Base-by-base conservation (phyloP, 2,329 filamentous ascomycete species). In the Bipolaris zeicola region DNA sequence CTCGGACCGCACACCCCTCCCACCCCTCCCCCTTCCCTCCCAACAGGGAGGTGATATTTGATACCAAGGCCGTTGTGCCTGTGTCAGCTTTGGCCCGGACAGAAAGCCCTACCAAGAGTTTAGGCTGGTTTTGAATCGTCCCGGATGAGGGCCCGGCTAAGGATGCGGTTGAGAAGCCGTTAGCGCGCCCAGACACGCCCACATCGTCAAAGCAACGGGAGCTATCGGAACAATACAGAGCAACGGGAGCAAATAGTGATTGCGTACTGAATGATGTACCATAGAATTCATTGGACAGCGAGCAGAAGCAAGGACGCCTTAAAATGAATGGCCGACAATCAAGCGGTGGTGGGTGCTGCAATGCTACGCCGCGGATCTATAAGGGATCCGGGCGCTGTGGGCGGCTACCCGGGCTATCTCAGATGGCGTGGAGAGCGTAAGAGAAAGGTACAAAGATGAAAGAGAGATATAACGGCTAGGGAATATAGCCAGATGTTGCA, bases 171-270 rank as follows among this genome's bases (percentile, higher is more conserved):
- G 34, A 22, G 46, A 38, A 41, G 18, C 43, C 54, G 46, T 22
- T 49, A 57, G 55, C 50, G 39, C 39, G 50, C 45, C 44, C 28
- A 38, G 44, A 45, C 26, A 4, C 26, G 26, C 26, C 26, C 26
- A 28, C 50, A 43, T 44, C 36, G 50, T 44, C 44, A 36, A 47
- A 45, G 45, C 50, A 26, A 45, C 44, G 33, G 50, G 45, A 53
- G 37, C 55, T 49, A 57, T 49, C 39, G 50, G 39, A 57, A 44
- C n/a, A 41, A 39, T 39, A 57, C 18, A 26, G 33, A 42, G 31
- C 34, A 52, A 57, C 24, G 18, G 22, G 43, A 47, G 38, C 26
- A 47, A 43, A 28, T 41, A 24, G 38, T 41, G 28, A 43, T 48
- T 24, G 34, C 24, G 22, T 38, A 24, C 10, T 14, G 22, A 33